Evolutionary conservation across 2,329 filamentous ascomycete species (phyloP).

Genomic region (Phyllosticta citriasiana): DNA sequence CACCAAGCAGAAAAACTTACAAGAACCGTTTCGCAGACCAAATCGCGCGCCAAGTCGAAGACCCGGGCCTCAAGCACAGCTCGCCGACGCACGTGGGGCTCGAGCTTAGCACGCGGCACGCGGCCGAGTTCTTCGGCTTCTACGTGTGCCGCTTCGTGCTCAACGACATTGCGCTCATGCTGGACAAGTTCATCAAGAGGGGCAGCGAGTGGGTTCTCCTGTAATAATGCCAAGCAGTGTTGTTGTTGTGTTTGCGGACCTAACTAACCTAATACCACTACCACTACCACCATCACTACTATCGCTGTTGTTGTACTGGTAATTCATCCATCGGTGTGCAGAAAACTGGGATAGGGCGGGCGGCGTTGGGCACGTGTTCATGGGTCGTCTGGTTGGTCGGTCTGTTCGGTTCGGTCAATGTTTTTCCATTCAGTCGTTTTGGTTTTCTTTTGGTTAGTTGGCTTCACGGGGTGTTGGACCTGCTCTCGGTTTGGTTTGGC

Average conservation of each 20-base stretch:
- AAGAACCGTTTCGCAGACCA: constrained; percentile 51
- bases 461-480: no score
- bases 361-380: no score
- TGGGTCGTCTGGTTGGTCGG: no score
- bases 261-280: neutral
- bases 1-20: neutral
- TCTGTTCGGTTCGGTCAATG: no score
- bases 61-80: constrained; percentile 82
- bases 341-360: no score
- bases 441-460: no score
- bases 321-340: no score
- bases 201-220: constrained; percentile 86
- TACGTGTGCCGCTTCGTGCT: constrained; percentile 95
- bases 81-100: constrained; percentile 92
- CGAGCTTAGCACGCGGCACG: constrained; percentile 85
- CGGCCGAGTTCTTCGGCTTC: constrained; percentile 95
- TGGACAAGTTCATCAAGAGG: constrained; percentile 96
- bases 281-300: neutral
- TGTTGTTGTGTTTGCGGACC: no score
- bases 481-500: no score
- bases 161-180: constrained; percentile 67
- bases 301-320: no score
- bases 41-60: constrained; percentile 91
- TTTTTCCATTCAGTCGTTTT: no score
- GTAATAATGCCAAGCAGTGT: constrained; percentile 21